Evolutionary conservation across 2,329 filamentous ascomycete species (phyloP), one percentile per base, ranked within the genome.

Genomic region (Xylaria hypoxylon): DNA sequence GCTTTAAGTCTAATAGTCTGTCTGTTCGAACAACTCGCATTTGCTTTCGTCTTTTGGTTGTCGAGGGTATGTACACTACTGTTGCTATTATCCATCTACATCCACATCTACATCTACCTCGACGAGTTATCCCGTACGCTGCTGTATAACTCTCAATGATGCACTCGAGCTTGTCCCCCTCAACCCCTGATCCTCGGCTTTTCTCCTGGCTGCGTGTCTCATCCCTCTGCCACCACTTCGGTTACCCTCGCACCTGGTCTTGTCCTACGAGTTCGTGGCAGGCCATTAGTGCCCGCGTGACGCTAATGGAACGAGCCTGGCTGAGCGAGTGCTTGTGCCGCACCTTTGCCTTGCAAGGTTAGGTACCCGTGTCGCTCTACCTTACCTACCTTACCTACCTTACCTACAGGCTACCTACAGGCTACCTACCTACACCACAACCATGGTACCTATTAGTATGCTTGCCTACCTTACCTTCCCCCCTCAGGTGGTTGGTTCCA

Each of bases 311-410:
- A 50, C 22, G 33, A 11, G 38, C 48, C 56, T 51, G 64, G 62
- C 59, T 33, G 62, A 68, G 65, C 59, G 42, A 68, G 65, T 65
- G 67, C 58, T 65, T 44, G 53, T 67, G 59, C 62, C 58, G 28
- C 48, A 57, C 51, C 64, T 63, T 31, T 55, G 51, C 33, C 38
- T 59, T 33, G 28, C 26, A 56, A 57, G 44, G 45, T 64, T 59
- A 40, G 26, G 47, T 58, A 38, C 28, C 40, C 47, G 52, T 11
- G 60, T 44, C 59, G 47, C 52, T 62, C 31, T 47, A 22, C 42
- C 28, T n/a, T 2, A n/a, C n/a, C n/a, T n/a, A n/a, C n/a, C n/a
- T 5, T 38, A 5, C 24, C 17, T 24, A 17, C 47, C 45, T n/a
- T n/a, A n/a, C n/a, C n/a, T n/a, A n/a, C n/a, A n/a, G n/a, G n/a